Conservation (phyloP, 768 basidiomycete genomes). For the Hortiboletus campestris region DNA sequence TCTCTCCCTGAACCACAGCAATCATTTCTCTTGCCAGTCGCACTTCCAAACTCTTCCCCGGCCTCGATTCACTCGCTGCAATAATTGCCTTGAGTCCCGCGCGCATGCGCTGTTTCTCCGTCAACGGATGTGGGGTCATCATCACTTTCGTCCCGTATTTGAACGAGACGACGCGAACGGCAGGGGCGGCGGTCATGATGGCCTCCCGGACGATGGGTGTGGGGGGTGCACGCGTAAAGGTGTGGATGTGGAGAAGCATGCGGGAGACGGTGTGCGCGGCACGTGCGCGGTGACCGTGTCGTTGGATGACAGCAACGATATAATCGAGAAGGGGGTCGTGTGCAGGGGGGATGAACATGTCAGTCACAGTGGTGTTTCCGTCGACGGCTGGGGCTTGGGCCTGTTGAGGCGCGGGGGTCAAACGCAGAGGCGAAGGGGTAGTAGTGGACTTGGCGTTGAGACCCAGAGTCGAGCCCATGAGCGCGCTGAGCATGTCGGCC, state of each 20-base stretch:
- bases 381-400: background rate
- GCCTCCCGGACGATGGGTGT: slow-evolving; percentile 78
- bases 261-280: slow-evolving; percentile 55
- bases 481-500: slow-evolving; percentile 20
- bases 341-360: slow-evolving; percentile 64
- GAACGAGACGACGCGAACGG: slow-evolving; percentile 58
- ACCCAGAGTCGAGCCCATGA: slow-evolving; percentile 23
- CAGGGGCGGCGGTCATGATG: slow-evolving; percentile 64
- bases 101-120: slow-evolving; percentile 75
- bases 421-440: background rate
- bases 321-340: slow-evolving; percentile 73
- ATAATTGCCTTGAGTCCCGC: slow-evolving; percentile 73
- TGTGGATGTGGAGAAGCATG: slow-evolving; percentile 71
- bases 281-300: slow-evolving; percentile 61
- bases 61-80: slow-evolving; percentile 52
- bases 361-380: background rate
- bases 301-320: slow-evolving; percentile 60
- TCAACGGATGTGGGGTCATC: slow-evolving; percentile 66
- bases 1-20: slow-evolving; percentile 61
- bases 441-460: slow-evolving; percentile 13
- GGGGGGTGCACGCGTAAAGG: slow-evolving; percentile 73
- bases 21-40: slow-evolving; percentile 80
- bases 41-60: slow-evolving; percentile 60
- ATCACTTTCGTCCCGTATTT: slow-evolving; percentile 65
- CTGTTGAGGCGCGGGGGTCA: background rate